A percentile compares a stretch with the other conserved stretches of the same genome.
Conservation (phyloP, 768 basidiomycete species). For the Saitozyma sp. region DNA sequence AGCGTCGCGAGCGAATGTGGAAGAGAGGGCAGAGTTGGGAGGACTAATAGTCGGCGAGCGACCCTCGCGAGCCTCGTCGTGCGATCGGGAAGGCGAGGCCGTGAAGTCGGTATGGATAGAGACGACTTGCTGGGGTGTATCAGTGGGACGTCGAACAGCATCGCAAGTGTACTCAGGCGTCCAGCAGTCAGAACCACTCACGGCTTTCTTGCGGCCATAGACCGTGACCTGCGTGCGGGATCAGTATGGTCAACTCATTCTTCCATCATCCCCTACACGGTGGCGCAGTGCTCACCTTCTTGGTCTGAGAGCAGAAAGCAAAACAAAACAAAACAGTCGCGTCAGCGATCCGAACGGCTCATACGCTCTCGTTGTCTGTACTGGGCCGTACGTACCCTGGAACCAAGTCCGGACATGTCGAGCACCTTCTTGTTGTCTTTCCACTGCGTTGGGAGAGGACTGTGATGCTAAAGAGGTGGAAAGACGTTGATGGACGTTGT, state of each 20-base stretch:
- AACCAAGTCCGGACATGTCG: slow-evolving; percentile 32
- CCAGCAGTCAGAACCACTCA: slow-evolving; percentile 16
- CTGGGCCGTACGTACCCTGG: slow-evolving; percentile 18
- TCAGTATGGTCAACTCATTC: not conserved
- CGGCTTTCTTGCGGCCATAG: slow-evolving; percentile 42
- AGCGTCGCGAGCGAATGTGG: not conserved
- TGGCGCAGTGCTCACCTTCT: slow-evolving; percentile 28
- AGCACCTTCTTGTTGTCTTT: not conserved
- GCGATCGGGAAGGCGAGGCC: no score
- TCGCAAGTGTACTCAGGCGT: no score
- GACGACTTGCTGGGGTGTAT: slow-evolving; percentile 35
- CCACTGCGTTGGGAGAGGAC: not conserved
- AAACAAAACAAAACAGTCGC: slow-evolving; percentile 30
- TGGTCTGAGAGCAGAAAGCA: slow-evolving; percentile 27
- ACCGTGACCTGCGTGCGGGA: slow-evolving; percentile 32
- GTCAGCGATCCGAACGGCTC: slow-evolving; percentile 12
- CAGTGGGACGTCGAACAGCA: no score
- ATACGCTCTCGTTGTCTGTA: no score
- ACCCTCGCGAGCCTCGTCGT: no score
- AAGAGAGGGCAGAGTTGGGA: slow-evolving; percentile 5
- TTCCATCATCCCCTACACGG: not conserved
- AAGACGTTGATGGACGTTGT: not conserved
- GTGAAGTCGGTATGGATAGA: slow-evolving; percentile 36
- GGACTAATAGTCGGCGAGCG: no score
- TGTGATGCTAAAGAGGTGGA: not conserved